These are phyloP conservation scores for Quercus cerris DNA, from an alignment of 306 rosid species.

Conservation along the genomic window DNA sequence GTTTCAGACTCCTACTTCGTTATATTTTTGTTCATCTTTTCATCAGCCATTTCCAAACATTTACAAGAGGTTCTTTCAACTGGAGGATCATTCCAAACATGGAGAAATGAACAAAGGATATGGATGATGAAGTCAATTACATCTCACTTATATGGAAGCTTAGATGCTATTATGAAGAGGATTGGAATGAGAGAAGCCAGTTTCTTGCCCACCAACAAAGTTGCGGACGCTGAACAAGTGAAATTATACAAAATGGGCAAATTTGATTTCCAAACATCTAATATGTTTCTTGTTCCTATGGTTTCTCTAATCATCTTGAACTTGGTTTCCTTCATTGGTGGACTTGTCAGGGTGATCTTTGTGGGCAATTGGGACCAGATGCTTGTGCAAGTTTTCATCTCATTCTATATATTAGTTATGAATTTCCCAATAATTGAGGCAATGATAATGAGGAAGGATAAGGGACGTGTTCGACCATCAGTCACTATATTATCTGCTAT, in stretches of 20 bases:
- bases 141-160: slow-evolving; percentile 42
- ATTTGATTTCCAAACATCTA: slow-evolving; percentile 54
- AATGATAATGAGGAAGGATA: slow-evolving; percentile 30
- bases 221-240: slow-evolving; percentile 34
- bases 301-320: slow-evolving; percentile 38
- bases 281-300: slow-evolving; percentile 55
- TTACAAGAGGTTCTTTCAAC: slow-evolving; percentile 43
- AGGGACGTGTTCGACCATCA: slow-evolving; percentile 30
- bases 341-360: slow-evolving; percentile 31
- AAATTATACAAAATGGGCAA: slow-evolving; percentile 44
- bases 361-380: slow-evolving; percentile 29
- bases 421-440: slow-evolving; percentile 30
- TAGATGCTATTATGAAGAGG: slow-evolving; percentile 53
- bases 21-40: slow-evolving; percentile 37
- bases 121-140: slow-evolving; percentile 64
- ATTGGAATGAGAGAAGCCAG: slow-evolving; percentile 45
- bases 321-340: slow-evolving; percentile 39
- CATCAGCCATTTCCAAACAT: slow-evolving; percentile 31
- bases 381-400: slow-evolving; percentile 32
- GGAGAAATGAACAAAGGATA: slow-evolving; percentile 52
- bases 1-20: slow-evolving; percentile 43
- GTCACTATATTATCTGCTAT: slow-evolving; percentile 12
- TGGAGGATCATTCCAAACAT: slow-evolving; percentile 38
- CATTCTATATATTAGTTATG: slow-evolving; percentile 11
- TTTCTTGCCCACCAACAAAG: slow-evolving; percentile 65